phyloP scores from a whole-genome alignment of 768 basidiomycete genomes.

The Kwoniella bestiolae region DNA sequence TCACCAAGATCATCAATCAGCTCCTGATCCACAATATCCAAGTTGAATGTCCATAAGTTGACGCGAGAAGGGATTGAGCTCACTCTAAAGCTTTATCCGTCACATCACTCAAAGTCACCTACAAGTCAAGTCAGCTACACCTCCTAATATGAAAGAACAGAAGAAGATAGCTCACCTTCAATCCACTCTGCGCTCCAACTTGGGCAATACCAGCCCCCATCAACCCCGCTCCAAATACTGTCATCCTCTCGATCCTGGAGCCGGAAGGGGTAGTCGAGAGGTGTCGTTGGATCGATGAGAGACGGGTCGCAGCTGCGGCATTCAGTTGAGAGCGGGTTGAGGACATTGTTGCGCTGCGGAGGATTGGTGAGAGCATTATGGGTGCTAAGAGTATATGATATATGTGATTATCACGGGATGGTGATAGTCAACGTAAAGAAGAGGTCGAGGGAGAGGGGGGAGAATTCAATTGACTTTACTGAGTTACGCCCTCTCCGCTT shows the following conservation, averaged over 20 bases:
- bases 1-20: neutral
- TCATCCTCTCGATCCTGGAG: slow-evolving; percentile 51
- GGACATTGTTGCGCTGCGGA: neutral
- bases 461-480: neutral
- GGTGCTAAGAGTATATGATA: neutral
- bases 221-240: slow-evolving; percentile 60
- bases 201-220: slow-evolving; percentile 61
- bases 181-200: slow-evolving; percentile 59
- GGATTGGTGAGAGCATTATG: slow-evolving; percentile 2
- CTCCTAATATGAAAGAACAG: too few relatives aligned
- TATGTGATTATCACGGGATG: neutral
- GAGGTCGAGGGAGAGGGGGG: neutral
- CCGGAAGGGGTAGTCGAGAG: slow-evolving; percentile 14
- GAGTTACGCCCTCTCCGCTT: neutral
- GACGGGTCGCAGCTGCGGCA: slow-evolving; percentile 14
- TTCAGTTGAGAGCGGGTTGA: slow-evolving; percentile 5
- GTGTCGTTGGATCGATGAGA: slow-evolving; percentile 33
- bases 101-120: slow-evolving; percentile 58
- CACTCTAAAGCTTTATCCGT: slow-evolving; percentile 56
- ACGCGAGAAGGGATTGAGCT: slow-evolving; percentile 1
- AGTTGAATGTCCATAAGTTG: too few relatives aligned
- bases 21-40: too few relatives aligned
- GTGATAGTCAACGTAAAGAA: neutral
- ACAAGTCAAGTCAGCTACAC: neutral
- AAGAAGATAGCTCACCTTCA: slow-evolving; percentile 55